Evolutionary conservation across 2,329 filamentous ascomycete species (phyloP).

Genomic region (Aspergillus transmontanensis): DNA sequence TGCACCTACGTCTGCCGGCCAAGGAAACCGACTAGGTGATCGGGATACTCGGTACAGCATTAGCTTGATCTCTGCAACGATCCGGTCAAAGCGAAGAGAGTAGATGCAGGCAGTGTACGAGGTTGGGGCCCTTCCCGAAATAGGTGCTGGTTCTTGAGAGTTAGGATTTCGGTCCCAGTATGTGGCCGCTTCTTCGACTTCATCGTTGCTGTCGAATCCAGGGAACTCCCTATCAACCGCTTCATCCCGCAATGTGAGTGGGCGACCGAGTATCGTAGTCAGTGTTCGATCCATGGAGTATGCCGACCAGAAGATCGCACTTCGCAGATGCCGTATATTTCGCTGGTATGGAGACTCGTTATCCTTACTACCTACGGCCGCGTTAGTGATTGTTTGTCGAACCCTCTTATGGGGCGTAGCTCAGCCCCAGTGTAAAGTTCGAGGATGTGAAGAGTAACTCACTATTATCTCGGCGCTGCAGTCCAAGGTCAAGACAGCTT

Average conservation of each 20-base stretch:
- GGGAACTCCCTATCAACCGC: slow-evolving; percentile 7
- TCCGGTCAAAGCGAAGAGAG: slow-evolving; percentile 6
- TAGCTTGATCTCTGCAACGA: slow-evolving; percentile 10
- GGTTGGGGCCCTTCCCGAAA: neutral
- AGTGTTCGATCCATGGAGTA: slow-evolving; percentile 10
- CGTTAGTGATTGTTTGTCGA: neutral
- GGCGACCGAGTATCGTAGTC: slow-evolving; percentile 9
- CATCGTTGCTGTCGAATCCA: neutral
- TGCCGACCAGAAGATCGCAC: slow-evolving; percentile 10
- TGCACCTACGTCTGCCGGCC: neutral
- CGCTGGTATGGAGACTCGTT: neutral
- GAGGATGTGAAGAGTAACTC: neutral
- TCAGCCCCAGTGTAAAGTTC: no score
- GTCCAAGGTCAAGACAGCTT: slow-evolving; percentile 7
- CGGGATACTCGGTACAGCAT: slow-evolving; percentile 10
- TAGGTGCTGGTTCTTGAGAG: neutral
- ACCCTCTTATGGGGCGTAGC: accelerated
- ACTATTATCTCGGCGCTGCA: slow-evolving; percentile 9
- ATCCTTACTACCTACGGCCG: neutral
- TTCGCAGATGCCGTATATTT: slow-evolving; percentile 1
- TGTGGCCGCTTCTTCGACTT: slow-evolving; percentile 6
- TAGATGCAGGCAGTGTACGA: slow-evolving; percentile 6
- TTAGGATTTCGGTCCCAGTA: neutral
- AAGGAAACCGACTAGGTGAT: slow-evolving; percentile 7
- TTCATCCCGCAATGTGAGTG: slow-evolving; percentile 8